phyloP scores from a whole-genome alignment of 306 rosid species.

The Trifolium subterraneum region DNA sequence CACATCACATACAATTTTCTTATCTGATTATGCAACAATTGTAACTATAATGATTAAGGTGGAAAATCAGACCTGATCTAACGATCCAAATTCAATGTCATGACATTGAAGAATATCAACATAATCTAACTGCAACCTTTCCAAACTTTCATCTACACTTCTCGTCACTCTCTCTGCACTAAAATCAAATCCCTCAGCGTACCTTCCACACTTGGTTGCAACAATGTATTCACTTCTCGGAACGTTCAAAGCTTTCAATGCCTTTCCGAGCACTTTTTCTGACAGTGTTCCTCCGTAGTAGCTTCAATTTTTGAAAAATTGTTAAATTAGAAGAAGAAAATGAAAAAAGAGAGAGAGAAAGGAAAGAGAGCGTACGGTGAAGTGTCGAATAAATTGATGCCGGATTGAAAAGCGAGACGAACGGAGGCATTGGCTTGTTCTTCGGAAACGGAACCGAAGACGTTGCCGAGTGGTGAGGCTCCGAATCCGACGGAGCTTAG shows the following conservation, averaged over 20 bases:
- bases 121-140: conserved; percentile 82
- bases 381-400: conserved; percentile 94
- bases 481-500: conserved; percentile 86
- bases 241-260: conserved; percentile 72
- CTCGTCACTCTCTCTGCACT: conserved; percentile 82
- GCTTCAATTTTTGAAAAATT: conserved; percentile 41
- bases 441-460: conserved; percentile 75
- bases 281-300: conserved; percentile 87
- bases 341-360: neutral
- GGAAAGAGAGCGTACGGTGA: conserved; percentile 62
- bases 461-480: conserved; percentile 94
- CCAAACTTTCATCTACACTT: conserved; percentile 93
- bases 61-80: conserved; percentile 61
- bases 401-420: conserved; percentile 71
- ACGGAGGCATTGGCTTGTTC: conserved; percentile 76
- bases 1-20: too few relatives aligned
- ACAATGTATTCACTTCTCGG: conserved; percentile 79
- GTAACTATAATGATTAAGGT: too few relatives aligned
- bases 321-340: neutral
- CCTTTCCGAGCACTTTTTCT: conserved; percentile 80
- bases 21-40: too few relatives aligned
- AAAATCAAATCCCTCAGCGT: conserved; percentile 83
- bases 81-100: conserved; percentile 87
- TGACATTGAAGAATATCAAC: conserved; percentile 94
- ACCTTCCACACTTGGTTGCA: conserved; percentile 90